These are phyloP conservation scores for Botrytis fabae DNA, from an alignment of 2,329 filamentous ascomycete species.

Conservation along the genomic window DNA sequence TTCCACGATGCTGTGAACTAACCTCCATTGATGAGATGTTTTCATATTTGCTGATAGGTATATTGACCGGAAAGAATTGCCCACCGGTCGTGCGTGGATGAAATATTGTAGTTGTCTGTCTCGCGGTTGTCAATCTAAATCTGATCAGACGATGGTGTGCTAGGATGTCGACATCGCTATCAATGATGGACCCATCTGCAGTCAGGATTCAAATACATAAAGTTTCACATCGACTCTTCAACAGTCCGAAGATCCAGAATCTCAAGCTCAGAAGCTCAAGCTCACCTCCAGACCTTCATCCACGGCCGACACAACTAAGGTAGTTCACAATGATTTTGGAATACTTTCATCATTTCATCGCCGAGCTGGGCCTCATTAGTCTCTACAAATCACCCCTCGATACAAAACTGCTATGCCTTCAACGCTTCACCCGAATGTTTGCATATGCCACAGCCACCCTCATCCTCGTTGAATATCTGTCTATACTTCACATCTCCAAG, in stretches of 20 bases:
- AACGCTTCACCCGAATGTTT: slow-evolving; percentile 62
- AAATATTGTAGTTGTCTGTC: not conserved
- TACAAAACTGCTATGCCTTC: slow-evolving; percentile 57
- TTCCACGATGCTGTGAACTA: not conserved
- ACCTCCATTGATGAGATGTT: not conserved
- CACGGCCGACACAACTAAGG: not conserved
- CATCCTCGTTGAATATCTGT: slow-evolving; percentile 58
- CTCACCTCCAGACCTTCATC: not conserved
- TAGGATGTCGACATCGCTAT: not conserved
- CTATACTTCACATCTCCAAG: slow-evolving; percentile 51
- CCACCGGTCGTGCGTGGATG: not conserved
- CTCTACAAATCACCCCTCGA: slow-evolving; percentile 48
- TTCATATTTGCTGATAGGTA: not conserved
- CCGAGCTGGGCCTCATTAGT: slow-evolving; percentile 50
- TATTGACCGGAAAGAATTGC: not conserved
- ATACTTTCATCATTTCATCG: slow-evolving; percentile 30
- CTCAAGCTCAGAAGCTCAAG: not conserved
- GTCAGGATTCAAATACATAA: not conserved
- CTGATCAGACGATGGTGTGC: not conserved
- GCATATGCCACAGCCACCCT: slow-evolving; percentile 62
- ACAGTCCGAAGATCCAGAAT: not conserved
- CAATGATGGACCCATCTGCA: not conserved
- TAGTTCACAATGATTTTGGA: slow-evolving; percentile 30
- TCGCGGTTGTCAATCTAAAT: not conserved
- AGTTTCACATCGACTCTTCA: slow-evolving; percentile 2